Conservation (phyloP, 305 asterid genomes). For the Withania somnifera region DNA sequence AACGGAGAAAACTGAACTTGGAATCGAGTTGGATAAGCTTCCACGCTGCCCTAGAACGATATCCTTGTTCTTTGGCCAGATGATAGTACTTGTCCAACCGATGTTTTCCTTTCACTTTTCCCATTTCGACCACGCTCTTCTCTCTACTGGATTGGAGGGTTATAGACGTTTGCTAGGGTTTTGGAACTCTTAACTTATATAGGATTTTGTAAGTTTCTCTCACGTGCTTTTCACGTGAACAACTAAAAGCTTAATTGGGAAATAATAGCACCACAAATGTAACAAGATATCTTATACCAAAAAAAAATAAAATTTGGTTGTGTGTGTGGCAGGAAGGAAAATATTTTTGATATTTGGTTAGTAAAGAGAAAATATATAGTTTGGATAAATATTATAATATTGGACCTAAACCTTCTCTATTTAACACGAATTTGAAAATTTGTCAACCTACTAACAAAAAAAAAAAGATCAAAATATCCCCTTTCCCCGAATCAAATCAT, state of each 20-base stretch:
- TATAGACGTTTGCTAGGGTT: slow-evolving; percentile 1
- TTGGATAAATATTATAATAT: no score
- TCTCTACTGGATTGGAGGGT: not conserved
- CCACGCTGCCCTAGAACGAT: slow-evolving; percentile 91
- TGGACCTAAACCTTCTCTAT: no score
- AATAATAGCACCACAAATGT: no score
- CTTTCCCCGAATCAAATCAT: no score
- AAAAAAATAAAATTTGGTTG: no score
- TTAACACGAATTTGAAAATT: no score
- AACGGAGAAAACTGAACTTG: slow-evolving; percentile 55
- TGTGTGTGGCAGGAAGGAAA: no score
- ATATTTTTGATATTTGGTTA: no score
- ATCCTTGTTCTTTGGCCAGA: slow-evolving; percentile 83
- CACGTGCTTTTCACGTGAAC: not conserved
- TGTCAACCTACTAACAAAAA: no score
- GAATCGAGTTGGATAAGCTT: slow-evolving; percentile 80
- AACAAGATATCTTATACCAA: no score
- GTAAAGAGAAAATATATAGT: no score
- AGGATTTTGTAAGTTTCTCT: not conserved
- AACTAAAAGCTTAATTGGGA: not conserved
- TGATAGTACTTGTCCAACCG: slow-evolving; percentile 82
- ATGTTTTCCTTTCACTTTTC: slow-evolving; percentile 88
- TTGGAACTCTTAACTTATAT: not conserved
- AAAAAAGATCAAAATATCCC: no score
- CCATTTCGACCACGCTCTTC: slow-evolving; percentile 24